Conservation (phyloP, 1,139 yeast species). For the Meyerozyma athensensis region DNA sequence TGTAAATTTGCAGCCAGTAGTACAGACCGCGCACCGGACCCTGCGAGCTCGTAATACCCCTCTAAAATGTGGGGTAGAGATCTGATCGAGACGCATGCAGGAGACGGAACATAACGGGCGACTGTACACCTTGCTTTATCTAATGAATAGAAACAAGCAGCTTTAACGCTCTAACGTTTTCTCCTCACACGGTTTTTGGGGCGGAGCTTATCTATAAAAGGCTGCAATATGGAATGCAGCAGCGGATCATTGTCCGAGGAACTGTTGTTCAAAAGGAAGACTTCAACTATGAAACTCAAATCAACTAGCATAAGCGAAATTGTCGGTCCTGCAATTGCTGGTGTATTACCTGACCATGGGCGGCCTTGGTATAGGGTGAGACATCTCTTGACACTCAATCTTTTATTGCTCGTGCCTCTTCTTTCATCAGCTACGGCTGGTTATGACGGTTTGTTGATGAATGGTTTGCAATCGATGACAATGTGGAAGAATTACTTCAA, state of each 20-base stretch:
- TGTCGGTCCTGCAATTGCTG: constrained; percentile 3
- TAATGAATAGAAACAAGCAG: no score
- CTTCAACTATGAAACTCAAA: neutral
- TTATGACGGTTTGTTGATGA: constrained; percentile 20
- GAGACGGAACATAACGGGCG: neutral
- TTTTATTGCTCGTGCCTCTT: neutral
- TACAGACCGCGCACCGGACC: neutral
- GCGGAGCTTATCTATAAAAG: constrained; percentile 1
- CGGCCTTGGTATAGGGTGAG: neutral
- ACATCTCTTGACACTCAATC: neutral
- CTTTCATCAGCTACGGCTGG: constrained; percentile 9
- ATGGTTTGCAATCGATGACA: constrained; percentile 18
- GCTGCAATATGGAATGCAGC: neutral
- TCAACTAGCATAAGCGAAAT: neutral
- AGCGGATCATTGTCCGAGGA: neutral
- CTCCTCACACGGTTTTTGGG: no score
- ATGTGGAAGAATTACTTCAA: constrained; percentile 11
- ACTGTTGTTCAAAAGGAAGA: neutral
- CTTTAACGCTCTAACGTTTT: no score
- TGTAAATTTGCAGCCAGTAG: neutral
- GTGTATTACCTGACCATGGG: neutral
- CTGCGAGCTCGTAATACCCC: neutral
- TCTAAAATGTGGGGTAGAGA: neutral
- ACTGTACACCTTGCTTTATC: neutral
- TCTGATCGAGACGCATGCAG: neutral